Evolutionary conservation across 2,329 filamentous ascomycete genomes (phyloP).

Genomic region (Myriosclerotinia duriaeana): DNA sequence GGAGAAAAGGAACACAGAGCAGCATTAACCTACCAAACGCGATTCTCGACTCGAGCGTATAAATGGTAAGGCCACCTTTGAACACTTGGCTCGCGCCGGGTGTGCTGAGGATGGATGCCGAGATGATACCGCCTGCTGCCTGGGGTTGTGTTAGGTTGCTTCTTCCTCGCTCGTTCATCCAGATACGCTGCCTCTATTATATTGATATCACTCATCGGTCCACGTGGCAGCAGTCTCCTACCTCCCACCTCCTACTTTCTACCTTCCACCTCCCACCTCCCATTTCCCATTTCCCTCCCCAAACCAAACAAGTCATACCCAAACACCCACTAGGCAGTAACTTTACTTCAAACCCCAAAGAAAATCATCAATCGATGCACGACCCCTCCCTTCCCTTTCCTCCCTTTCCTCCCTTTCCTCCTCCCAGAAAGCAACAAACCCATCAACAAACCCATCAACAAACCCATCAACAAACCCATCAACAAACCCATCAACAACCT

Average conservation of each 20-base stretch:
- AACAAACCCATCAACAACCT: neutral
- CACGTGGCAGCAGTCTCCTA: neutral
- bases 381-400: neutral
- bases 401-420: too few relatives aligned
- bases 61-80: slow-evolving; percentile 58
- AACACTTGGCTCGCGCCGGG: slow-evolving; percentile 60
- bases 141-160: slow-evolving; percentile 30
- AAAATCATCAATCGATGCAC: neutral
- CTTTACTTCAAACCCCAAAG: neutral
- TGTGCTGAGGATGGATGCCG: slow-evolving; percentile 55
- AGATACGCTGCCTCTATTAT: too few relatives aligned
- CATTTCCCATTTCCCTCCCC: too few relatives aligned
- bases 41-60: slow-evolving; percentile 39
- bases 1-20: neutral
- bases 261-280: neutral
- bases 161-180: neutral
- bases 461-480: neutral
- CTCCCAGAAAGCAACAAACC: neutral
- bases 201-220: neutral
- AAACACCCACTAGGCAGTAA: neutral
- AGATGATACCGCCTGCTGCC: slow-evolving; percentile 63
- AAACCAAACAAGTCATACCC: too few relatives aligned
- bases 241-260: neutral
- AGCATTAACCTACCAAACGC: slow-evolving; percentile 34
- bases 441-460: neutral